Conservation (phyloP, 495 filamentous ascomycete species). For the Daldinia grandis region DNA sequence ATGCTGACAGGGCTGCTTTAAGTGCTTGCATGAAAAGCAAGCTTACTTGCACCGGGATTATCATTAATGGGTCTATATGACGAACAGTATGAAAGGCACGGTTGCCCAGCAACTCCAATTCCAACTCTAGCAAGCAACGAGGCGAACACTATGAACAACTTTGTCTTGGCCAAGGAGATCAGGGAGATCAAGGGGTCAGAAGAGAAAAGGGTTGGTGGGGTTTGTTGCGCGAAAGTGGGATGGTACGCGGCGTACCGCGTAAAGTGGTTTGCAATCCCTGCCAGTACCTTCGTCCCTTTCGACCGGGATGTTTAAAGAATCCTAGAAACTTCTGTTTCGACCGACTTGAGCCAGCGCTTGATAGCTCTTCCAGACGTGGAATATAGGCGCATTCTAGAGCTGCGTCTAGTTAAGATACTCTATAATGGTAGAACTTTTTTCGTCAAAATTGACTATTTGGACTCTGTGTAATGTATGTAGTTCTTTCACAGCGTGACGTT, state of each 20-base stretch:
- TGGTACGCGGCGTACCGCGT: conserved; percentile 47
- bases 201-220: conserved; percentile 35
- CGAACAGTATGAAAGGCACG: conserved; percentile 42
- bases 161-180: conserved; percentile 39
- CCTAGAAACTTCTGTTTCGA: conserved; percentile 7
- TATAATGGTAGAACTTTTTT: conserved; percentile 1
- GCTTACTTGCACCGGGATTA: conserved; percentile 16
- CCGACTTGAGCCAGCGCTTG: background rate
- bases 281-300: conserved; percentile 11
- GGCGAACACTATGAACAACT: conserved; percentile 27
- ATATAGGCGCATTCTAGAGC: no score
- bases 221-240: conserved; percentile 39
- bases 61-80: conserved; percentile 21
- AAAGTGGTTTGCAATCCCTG: conserved; percentile 48
- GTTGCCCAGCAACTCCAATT: conserved; percentile 48
- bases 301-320: conserved; percentile 14
- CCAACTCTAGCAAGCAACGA: conserved; percentile 19
- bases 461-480: background rate
- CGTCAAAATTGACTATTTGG: conserved; percentile 2
- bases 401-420: no score
- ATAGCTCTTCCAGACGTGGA: no score
- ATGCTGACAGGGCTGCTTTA: conserved; percentile 41
- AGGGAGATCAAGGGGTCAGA: conserved; percentile 35
- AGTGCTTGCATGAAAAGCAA: conserved; percentile 50
- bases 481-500: conserved; percentile 17